Percentiles rank a stretch among this genome's conserved stretches.
Conservation (phyloP, 768 basidiomycete species). For the Tulasnella sp. region DNA sequence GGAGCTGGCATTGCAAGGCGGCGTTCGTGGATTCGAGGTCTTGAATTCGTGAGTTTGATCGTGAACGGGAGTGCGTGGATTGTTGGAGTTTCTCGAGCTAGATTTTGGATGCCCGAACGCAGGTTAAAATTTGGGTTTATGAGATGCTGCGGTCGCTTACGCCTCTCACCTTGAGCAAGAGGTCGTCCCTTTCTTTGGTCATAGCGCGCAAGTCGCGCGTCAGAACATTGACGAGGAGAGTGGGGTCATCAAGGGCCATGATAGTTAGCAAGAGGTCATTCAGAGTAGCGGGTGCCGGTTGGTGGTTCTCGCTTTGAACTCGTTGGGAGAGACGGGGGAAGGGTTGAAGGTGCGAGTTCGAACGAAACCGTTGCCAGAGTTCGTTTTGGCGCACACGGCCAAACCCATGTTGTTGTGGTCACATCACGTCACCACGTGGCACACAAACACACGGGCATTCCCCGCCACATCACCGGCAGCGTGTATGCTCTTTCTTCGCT, state of each 20-base stretch:
- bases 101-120: neutral
- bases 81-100: neutral
- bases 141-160: too few relatives aligned
- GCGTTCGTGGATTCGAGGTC: slow-evolving; percentile 12
- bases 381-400: too few relatives aligned
- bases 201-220: slow-evolving; percentile 11
- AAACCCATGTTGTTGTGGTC: too few relatives aligned
- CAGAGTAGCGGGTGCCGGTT: neutral
- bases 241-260: slow-evolving; percentile 21
- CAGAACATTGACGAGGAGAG: slow-evolving; percentile 17
- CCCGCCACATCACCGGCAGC: neutral
- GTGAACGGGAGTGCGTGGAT: too few relatives aligned
- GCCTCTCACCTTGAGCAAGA: neutral
- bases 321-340: neutral
- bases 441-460: neutral
- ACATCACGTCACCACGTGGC: neutral
- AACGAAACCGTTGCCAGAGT: neutral
- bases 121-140: neutral
- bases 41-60: neutral
- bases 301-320: neutral
- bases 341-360: neutral
- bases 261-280: neutral
- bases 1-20: neutral
- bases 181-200: slow-evolving; percentile 14
- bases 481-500: neutral